Conservation (phyloP, 1,284 basidiomycete genomes). For the Marasmius oreades region DNA sequence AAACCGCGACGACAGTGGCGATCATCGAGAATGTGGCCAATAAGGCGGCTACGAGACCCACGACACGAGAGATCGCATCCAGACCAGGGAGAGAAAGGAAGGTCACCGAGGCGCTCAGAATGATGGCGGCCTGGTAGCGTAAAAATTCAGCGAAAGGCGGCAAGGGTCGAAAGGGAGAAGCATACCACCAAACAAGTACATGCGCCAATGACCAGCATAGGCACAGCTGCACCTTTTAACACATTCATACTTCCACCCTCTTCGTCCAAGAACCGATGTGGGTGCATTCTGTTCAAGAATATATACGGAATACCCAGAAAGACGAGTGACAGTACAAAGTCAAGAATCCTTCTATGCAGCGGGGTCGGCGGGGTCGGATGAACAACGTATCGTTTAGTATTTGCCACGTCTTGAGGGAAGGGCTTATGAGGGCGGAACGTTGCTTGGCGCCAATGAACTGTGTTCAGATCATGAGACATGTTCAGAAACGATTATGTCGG, state of each 20-base stretch:
- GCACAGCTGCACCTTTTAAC: slow-evolving; percentile 43
- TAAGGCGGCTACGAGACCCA: slow-evolving; percentile 61
- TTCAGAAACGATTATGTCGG: neutral
- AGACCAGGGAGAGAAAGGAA: slow-evolving; percentile 72
- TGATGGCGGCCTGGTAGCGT: slow-evolving; percentile 60
- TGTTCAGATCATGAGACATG: neutral
- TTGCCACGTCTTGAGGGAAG: slow-evolving; percentile 45
- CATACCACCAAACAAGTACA: slow-evolving; percentile 64
- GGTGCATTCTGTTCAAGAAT: slow-evolving; percentile 50
- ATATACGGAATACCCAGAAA: slow-evolving; percentile 75
- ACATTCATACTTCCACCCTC: slow-evolving; percentile 41
- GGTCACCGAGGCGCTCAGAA: slow-evolving; percentile 73
- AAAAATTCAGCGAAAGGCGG: neutral
- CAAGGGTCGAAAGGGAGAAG: neutral
- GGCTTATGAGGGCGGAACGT: slow-evolving; percentile 62
- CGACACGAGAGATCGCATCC: slow-evolving; percentile 56
- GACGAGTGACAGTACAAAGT: slow-evolving; percentile 55
- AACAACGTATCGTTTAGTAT: slow-evolving; percentile 8
- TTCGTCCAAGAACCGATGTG: slow-evolving; percentile 45
- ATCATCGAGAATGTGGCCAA: slow-evolving; percentile 67
- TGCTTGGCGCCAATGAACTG: slow-evolving; percentile 70
- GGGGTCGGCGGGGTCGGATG: slow-evolving; percentile 28
- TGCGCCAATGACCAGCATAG: slow-evolving; percentile 59
- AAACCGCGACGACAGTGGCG: slow-evolving; percentile 61
- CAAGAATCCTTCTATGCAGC: slow-evolving; percentile 46